Conservation (phyloP, 192 early-diverging fungal species). For the Linnemannia elongata region DNA sequence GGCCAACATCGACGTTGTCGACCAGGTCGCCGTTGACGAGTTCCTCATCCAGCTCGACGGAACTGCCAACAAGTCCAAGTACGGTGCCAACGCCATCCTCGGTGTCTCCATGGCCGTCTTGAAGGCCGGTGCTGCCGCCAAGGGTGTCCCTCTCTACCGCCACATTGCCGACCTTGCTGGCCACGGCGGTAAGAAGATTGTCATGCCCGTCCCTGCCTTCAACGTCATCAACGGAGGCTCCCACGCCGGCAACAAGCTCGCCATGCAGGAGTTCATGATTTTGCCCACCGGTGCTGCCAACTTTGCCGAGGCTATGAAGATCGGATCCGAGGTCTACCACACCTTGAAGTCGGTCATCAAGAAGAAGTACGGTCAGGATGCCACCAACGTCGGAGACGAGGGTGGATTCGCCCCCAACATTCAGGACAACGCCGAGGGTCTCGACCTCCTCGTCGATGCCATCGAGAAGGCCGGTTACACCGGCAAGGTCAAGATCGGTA, state of each 20-base stretch:
- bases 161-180: constrained; percentile 94
- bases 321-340: constrained; percentile 98
- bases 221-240: constrained; percentile 99
- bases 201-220: constrained; percentile 97
- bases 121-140: constrained; percentile 96
- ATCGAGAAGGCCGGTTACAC: constrained; percentile 97
- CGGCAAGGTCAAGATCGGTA: constrained; percentile 96
- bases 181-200: constrained; percentile 82
- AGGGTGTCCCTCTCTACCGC: constrained; percentile 94
- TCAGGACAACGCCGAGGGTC: constrained; percentile 95
- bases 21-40: constrained; percentile 92
- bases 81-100: constrained; percentile 98
- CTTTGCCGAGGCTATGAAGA: constrained; percentile 98
- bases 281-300: constrained; percentile 93
- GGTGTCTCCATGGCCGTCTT: constrained; percentile 97
- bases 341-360: constrained; percentile 97
- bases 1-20: constrained; percentile 84
- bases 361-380: constrained; percentile 98
- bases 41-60: constrained; percentile 95
- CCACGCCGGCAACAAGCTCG: constrained; percentile 99
- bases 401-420: constrained; percentile 99
- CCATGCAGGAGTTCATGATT: constrained; percentile 99
- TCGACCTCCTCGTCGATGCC: constrained; percentile 90
- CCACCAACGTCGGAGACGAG: constrained; percentile 99
- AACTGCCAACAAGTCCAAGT: constrained; percentile 95